Evolutionary conservation across 1,284 basidiomycete species (phyloP).

Genomic region (Cryptococcus neoformans): DNA sequence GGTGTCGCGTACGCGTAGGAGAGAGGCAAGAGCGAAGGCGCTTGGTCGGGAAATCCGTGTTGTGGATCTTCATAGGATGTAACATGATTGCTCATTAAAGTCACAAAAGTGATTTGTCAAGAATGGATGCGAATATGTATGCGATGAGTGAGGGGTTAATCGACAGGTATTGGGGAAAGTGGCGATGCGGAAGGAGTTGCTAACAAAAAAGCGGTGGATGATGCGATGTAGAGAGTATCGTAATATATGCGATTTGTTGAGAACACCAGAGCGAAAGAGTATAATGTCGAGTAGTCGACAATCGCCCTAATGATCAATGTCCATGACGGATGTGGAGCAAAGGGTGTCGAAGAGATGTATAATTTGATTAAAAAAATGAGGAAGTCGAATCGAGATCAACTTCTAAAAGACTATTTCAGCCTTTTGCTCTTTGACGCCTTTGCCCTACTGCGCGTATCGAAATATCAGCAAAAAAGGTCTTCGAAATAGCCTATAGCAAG

Average conservation of each 20-base stretch:
- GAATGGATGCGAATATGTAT: not conserved
- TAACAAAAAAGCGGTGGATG: not conserved
- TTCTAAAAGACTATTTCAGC: too few relatives aligned
- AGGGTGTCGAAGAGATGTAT: too few relatives aligned
- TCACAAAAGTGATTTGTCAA: not conserved
- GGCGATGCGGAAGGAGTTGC: not conserved
- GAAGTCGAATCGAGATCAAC: too few relatives aligned
- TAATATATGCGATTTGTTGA: not conserved
- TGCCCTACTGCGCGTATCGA: too few relatives aligned
- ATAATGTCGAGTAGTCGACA: not conserved
- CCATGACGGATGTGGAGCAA: slow-evolving; percentile 1
- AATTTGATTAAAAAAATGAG: too few relatives aligned
- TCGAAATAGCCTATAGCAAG: too few relatives aligned
- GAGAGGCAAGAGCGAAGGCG: slow-evolving; percentile 37
- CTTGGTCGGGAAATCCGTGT: not conserved
- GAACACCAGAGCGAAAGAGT: not conserved
- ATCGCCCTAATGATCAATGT: slow-evolving; percentile 7
- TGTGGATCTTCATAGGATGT: too few relatives aligned
- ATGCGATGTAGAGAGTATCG: not conserved
- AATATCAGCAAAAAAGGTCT: too few relatives aligned
- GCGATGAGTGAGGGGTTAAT: not conserved
- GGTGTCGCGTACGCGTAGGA: slow-evolving; percentile 21
- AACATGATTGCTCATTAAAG: too few relatives aligned
- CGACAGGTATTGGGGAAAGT: not conserved
- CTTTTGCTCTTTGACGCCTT: too few relatives aligned